Base-by-base conservation (phyloP, 805 yeast species). In the Starmerella powellii region DNA sequence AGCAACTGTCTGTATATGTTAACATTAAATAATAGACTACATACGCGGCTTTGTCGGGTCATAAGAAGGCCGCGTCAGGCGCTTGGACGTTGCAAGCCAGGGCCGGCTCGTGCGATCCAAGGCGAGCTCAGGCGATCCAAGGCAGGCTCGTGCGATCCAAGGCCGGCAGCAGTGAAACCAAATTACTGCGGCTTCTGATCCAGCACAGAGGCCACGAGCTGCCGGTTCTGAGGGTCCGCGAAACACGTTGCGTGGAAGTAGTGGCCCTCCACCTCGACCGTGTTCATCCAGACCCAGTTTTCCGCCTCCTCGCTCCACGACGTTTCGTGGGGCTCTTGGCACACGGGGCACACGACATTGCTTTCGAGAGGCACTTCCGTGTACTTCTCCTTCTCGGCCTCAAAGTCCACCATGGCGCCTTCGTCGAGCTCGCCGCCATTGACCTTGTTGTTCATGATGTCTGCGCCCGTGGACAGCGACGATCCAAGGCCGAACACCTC, bases 271-370 rank as follows among this genome's bases (percentile, higher is more conserved):
- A 64, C 65, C 39, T 65, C 67, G 12, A 76, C 65, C 2, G 85
- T 78, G 55, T 79, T 77, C 47, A 65, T 69, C 86, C 87, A 81
- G 17, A 81, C 72, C 93, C 93, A 82, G 51, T 80, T 87, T 44
- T 86, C 88, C 2, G 71, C 61, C 35, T 76, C 80, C 51, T 80
- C 88, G 50, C 75, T 76, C 67, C 78, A 82, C 6, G 70, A 70
- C n/a, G 79, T 79, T 35, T 66, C 63, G 23, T 78, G 65, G 10
- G 63, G 66, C 46, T 83, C 93, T 53, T 73, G 73, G 59, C 93
- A 82, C 24, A 81, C 72, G 1, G 80, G 79, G 60, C 93, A 82
- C 26, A 67, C 64, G 64, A 73, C 80, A 8, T 64, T 65, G 23
- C 76, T 72, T 34, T 73, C 75, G 16, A 74, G 67, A 0, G 94